phyloP scores from a whole-genome alignment of 352 stramenopile genomes.

The Phytophthora syringae region DNA sequence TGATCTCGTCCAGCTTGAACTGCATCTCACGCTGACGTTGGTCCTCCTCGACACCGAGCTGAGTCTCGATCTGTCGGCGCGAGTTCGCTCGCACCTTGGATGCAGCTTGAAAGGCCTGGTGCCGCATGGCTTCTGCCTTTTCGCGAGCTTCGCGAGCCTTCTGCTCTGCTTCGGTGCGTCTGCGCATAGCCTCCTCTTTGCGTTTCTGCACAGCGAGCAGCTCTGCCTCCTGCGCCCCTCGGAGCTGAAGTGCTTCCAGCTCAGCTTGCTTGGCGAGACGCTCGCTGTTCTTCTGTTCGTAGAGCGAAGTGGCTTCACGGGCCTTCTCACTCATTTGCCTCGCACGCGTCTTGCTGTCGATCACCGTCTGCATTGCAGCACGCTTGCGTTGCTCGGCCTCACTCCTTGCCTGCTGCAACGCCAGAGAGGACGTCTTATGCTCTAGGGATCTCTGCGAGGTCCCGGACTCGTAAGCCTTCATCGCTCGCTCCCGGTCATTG shows the following conservation, averaged over 20 bases:
- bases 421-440: conserved; percentile 37
- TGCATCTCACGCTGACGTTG: conserved; percentile 51
- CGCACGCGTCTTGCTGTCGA: conserved; percentile 71
- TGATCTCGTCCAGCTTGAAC: conserved; percentile 52
- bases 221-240: conserved; percentile 48
- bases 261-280: conserved; percentile 62
- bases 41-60: conserved; percentile 66
- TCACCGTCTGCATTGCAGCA: conserved; percentile 75
- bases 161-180: conserved; percentile 73
- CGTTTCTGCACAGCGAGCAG: conserved; percentile 58
- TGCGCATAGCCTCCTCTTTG: conserved; percentile 67
- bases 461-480: conserved; percentile 61
- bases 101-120: conserved; percentile 66
- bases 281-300: conserved; percentile 63
- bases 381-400: conserved; percentile 68
- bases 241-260: conserved; percentile 48
- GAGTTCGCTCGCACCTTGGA: conserved; percentile 71
- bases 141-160: conserved; percentile 62
- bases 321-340: conserved; percentile 70
- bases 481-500: conserved; percentile 68
- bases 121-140: conserved; percentile 69
- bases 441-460: conserved; percentile 37
- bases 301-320: conserved; percentile 61
- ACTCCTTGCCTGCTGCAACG: conserved; percentile 48
- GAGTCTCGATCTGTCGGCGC: conserved; percentile 69